Evolutionary conservation across 2,329 filamentous ascomycete genomes (phyloP).

Genomic region (Teratosphaeria destructans): DNA sequence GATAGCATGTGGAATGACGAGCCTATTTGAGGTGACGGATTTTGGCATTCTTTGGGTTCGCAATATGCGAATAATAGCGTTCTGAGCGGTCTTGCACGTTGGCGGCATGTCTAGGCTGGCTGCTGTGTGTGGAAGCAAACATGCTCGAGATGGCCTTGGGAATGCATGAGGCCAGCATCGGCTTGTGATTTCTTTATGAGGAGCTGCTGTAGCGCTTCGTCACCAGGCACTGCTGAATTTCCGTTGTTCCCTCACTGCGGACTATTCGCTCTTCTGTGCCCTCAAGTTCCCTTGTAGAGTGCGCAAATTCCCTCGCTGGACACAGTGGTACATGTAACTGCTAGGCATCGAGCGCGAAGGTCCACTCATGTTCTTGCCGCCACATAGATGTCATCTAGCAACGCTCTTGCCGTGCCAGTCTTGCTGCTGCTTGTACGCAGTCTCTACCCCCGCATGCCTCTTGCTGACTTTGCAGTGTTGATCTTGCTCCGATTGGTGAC

Average conservation of each 20-base stretch:
- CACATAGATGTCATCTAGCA: neutral
- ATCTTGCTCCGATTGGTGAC: neutral
- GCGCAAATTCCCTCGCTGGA: neutral
- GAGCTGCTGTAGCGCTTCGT: neutral
- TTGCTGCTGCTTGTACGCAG: neutral
- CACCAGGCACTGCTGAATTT: neutral
- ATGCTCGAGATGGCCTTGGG: neutral
- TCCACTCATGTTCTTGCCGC: neutral
- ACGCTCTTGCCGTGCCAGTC: neutral
- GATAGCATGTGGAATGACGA: slow-evolving; percentile 22
- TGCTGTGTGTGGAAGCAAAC: neutral
- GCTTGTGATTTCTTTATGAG: neutral
- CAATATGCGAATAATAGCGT: neutral
- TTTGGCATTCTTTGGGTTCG: neutral
- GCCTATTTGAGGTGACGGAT: neutral
- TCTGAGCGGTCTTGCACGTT: neutral
- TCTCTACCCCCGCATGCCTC: neutral
- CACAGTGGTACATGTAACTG: neutral
- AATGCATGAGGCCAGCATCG: neutral
- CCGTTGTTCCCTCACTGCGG: neutral
- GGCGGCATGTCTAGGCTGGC: neutral
- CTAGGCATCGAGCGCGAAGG: neutral
- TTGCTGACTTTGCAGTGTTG: neutral
- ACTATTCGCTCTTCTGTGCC: neutral
- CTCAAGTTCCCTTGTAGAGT: neutral